These are phyloP conservation scores for Xylaria sp. DNA, from an alignment of 2,329 filamentous ascomycete species.

Conservation along the genomic window DNA sequence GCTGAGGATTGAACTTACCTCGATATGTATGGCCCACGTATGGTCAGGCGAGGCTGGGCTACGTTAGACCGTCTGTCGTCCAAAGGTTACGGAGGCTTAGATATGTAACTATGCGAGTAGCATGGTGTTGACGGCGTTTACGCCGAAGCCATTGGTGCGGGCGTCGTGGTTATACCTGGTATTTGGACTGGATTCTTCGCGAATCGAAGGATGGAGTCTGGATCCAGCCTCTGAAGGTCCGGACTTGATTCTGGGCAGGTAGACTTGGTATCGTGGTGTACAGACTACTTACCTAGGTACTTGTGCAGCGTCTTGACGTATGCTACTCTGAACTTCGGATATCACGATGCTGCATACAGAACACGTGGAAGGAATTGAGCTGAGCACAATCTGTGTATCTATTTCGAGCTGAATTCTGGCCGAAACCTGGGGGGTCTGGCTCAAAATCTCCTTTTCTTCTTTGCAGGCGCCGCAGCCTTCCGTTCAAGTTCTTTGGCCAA, in stretches of 20 bases:
- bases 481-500: slow-evolving; percentile 53
- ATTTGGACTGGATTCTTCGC: neutral
- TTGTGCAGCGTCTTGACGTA: neutral
- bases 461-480: slow-evolving; percentile 52
- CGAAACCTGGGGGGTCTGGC: neutral
- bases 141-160: too few relatives aligned
- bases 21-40: too few relatives aligned
- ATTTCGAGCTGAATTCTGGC: neutral
- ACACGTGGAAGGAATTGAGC: neutral
- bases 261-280: neutral
- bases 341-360: neutral
- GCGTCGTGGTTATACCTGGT: neutral
- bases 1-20: too few relatives aligned
- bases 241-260: neutral
- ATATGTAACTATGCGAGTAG: neutral
- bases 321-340: neutral
- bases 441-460: slow-evolving; percentile 61
- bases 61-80: neutral
- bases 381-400: neutral
- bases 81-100: neutral
- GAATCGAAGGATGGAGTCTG: neutral
- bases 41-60: neutral
- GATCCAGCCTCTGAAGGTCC: neutral
- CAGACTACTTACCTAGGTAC: too few relatives aligned
- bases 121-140: neutral